Percentiles rank a stretch among this genome's conserved stretches.
Evolutionary conservation across 169 alveolate species (phyloP).

Genomic region (Plasmodium knowlesi): DNA sequence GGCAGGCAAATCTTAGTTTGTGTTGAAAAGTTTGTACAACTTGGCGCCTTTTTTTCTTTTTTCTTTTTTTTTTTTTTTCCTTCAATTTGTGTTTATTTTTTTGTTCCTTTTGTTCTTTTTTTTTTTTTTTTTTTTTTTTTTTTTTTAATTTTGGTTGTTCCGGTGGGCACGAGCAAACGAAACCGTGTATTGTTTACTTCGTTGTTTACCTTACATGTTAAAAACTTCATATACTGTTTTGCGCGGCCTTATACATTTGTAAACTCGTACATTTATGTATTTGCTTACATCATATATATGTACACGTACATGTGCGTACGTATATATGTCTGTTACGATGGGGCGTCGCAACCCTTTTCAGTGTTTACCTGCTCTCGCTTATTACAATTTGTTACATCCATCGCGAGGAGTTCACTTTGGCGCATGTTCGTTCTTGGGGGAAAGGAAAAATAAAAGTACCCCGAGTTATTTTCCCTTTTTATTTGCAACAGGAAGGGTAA

Average conservation of each 20-base stretch:
- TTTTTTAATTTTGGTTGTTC: background rate
- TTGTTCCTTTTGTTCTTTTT: background rate
- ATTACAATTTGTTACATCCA: background rate
- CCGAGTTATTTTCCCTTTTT: background rate
- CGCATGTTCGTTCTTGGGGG: background rate
- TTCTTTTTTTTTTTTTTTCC: background rate
- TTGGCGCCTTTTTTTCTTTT: background rate
- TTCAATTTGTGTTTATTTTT: background rate
- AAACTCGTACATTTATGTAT: background rate
- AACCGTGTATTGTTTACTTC: background rate
- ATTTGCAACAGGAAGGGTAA: background rate
- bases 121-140: background rate
- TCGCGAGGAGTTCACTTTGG: background rate
- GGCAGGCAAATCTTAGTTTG: background rate
- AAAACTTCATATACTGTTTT: background rate
- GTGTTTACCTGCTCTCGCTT: background rate
- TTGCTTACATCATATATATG: background rate
- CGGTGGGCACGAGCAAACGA: background rate
- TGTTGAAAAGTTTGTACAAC: background rate
- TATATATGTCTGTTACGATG: background rate
- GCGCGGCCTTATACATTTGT: background rate
- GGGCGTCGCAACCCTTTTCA: background rate
- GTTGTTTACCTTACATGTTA: background rate
- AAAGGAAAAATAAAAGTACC: background rate
- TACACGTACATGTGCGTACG: background rate